Base-by-base conservation (phyloP, 1,284 basidiomycete species). In the Apiotrichum akiyoshidainum region DNA sequence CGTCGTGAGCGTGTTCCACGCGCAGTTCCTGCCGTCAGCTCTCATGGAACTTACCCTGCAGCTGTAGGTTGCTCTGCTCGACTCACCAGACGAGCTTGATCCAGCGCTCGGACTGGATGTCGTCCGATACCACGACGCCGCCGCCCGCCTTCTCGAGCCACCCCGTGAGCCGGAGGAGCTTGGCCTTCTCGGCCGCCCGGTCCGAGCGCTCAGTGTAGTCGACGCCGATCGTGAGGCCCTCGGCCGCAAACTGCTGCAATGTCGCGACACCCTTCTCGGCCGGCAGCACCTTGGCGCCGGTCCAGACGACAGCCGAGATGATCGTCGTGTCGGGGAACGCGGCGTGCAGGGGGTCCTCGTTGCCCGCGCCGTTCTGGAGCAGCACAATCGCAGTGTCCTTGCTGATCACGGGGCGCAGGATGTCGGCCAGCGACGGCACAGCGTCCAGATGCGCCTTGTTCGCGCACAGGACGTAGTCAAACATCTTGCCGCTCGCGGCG, bases 331-430 rank as follows among this genome's bases (percentile, higher is more conserved):
- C 44, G 1, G 80, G 79, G 65, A 81, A 78, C 19, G 68, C 68
- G 2, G 62, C 59, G 59, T 79, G 74, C 26, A 81, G 71, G 17
- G 80, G 79, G 31, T 72, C 78, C 67, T 81, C 81, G 53, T 78
- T 78, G 8, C 80, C 81, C 6, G 81, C 78, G 22, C 81, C 81
- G 63, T 82, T 82, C 67, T 82, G 81, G 0, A 82, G 70, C 34
- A 81, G 68, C n/a, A 81, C 77, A 42, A 81, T 74, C 33, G 73
- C 67, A 0, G 80, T 81, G n/a, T 59, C 21, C 6, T 64, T 45
- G 5, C 62, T 55, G 37, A 76, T 63, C 41, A 75, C 67, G 12
- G 77, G 77, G 13, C 45, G 46, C 55, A 79, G 65, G 47, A 72
- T 67, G 39, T 77, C 74, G 1, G 72, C 65, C 3, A 77, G 69